Conservation (phyloP, 2,329 filamentous ascomycete species). For the Botrytis sinoallii region DNA sequence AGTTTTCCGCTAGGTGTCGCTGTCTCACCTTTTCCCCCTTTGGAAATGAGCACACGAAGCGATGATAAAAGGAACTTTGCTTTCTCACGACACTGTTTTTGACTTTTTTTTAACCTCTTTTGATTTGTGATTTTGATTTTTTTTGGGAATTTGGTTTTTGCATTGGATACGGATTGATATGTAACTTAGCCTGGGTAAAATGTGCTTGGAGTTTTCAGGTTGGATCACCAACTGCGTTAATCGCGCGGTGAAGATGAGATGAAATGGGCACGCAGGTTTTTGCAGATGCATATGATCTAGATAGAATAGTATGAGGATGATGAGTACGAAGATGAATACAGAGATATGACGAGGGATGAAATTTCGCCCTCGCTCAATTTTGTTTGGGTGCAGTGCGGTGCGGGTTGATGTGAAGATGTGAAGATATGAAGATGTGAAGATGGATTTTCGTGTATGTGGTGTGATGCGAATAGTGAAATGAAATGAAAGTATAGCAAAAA, state of each 20-base stretch:
- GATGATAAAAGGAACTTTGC: not conserved
- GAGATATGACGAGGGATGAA: not conserved
- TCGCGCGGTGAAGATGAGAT: slow-evolving; percentile 17
- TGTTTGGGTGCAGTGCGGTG: not conserved
- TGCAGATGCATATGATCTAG: slow-evolving; percentile 9
- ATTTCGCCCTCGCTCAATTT: not conserved
- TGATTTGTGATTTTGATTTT: not conserved
- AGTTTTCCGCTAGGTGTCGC: not conserved
- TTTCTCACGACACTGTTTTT: not conserved
- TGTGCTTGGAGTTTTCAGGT: slow-evolving; percentile 17
- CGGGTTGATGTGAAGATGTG: not conserved
- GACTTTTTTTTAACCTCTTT: not conserved
- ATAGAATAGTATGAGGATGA: not conserved
- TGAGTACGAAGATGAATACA: not conserved
- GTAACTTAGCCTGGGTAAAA: slow-evolving; percentile 15
- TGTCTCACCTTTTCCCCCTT: not conserved
- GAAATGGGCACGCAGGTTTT: slow-evolving; percentile 17
- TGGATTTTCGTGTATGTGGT: not conserved
- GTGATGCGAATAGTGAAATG: not conserved
- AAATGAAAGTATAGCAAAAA: not conserved
- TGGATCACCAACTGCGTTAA: slow-evolving; percentile 17
- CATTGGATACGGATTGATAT: slow-evolving; percentile 15
- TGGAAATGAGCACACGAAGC: not conserved
- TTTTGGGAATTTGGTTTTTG: not conserved
- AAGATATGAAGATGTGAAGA: not conserved